phyloP scores from a whole-genome alignment of 2,329 filamentous ascomycete species.

The Xylariaceae sp. region DNA sequence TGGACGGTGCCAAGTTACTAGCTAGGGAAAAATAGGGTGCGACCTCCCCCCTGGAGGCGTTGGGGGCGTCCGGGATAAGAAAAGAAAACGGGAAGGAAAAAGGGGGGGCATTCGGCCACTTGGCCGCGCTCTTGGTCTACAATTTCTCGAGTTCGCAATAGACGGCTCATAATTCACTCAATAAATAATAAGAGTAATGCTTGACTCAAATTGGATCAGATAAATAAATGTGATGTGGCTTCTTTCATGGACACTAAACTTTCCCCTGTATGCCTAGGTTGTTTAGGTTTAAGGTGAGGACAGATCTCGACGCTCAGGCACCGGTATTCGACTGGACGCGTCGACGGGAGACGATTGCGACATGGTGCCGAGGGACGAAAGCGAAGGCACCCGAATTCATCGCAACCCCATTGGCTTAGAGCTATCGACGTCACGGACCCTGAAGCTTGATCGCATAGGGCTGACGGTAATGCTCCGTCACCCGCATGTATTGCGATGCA shows the following conservation, averaged over 20 bases:
- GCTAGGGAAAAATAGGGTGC: neutral
- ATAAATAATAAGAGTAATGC: neutral
- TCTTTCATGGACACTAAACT: neutral
- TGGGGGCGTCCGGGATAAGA: too few relatives aligned
- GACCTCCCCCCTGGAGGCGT: neutral
- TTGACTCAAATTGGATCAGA: neutral
- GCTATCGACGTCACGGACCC: conserved; percentile 3
- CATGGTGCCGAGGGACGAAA: neutral
- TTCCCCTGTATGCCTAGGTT: too few relatives aligned
- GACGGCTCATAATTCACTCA: neutral
- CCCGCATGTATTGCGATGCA: neutral
- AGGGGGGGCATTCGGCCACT: neutral
- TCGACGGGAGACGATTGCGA: conserved; percentile 6
- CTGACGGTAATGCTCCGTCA: conserved; percentile 20
- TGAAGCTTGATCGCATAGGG: conserved; percentile 23
- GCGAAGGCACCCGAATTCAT: conserved; percentile 23
- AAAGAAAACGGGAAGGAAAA: neutral
- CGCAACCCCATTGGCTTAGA: conserved; percentile 16
- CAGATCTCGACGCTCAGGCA: conserved; percentile 26
- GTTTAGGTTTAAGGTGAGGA: conserved; percentile 11
- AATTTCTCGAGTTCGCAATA: neutral
- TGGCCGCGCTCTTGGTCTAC: neutral
- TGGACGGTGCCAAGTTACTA: neutral
- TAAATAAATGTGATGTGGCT: too few relatives aligned
- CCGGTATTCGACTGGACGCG: conserved; percentile 26